Evolutionary conservation across 2,329 filamentous ascomycete species (phyloP).

Genomic region (Berkeleyomyces rouxiae): DNA sequence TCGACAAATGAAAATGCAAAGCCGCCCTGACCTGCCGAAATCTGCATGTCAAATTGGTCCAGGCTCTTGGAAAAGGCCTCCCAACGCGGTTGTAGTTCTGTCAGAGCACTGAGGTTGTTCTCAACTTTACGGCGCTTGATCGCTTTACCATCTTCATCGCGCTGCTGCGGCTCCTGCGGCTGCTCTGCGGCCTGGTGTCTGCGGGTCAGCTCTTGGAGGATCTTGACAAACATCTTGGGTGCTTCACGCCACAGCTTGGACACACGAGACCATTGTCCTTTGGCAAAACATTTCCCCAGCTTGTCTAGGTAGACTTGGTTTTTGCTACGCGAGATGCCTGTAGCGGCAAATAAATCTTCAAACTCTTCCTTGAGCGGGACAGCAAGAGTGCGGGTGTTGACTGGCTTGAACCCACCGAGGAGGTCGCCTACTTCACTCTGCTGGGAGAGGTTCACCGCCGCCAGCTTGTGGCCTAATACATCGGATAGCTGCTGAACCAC

Average conservation of each 20-base stretch:
- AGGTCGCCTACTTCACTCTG: conserved; percentile 96
- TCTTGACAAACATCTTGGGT: conserved; percentile 66
- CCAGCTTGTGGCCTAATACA: conserved; percentile 67
- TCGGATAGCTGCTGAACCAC: conserved; percentile 84
- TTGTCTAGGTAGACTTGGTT: conserved; percentile 77
- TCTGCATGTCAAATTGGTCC: conserved; percentile 63
- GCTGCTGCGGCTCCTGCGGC: conserved; percentile 21
- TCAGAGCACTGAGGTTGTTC: conserved; percentile 49
- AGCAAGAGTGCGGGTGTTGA: conserved; percentile 75
- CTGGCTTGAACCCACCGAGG: conserved; percentile 87
- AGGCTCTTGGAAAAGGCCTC: conserved; percentile 59
- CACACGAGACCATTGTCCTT: conserved; percentile 73
- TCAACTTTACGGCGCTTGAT: conserved; percentile 40
- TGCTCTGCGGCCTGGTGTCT: conserved; percentile 23
- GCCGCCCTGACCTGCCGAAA: conserved; percentile 36
- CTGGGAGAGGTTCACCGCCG: conserved; percentile 90
- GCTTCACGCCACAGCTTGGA: conserved; percentile 80
- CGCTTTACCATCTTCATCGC: conserved; percentile 34
- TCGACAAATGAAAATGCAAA: conserved; percentile 95
- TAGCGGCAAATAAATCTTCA: conserved; percentile 70
- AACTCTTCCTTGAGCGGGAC: conserved; percentile 89
- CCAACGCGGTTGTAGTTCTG: conserved; percentile 53
- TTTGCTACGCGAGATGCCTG: conserved; percentile 68
- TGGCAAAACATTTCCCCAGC: conserved; percentile 61
- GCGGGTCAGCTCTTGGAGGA: conserved; percentile 38